These are phyloP conservation scores for Vinca minor DNA, from an alignment of 257 asterid genomes.

Conservation along the genomic window DNA sequence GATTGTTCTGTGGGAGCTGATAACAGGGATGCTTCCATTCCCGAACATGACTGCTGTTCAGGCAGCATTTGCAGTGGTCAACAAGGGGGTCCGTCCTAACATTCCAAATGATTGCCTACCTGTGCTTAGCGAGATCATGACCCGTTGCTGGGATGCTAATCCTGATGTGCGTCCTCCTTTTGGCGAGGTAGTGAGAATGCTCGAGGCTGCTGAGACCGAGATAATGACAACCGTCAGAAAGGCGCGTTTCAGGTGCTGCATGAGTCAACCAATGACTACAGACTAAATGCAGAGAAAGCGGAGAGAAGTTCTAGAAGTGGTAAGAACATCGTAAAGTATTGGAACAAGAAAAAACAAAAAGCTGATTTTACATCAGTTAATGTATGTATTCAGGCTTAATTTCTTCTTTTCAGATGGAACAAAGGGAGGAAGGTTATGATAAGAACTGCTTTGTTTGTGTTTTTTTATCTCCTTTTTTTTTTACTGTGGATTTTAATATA, in stretches of 20 bases:
- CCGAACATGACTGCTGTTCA: conserved; percentile 97
- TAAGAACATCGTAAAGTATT: conserved; percentile 24
- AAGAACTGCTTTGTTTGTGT: conserved; percentile 47
- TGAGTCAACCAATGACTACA: conserved; percentile 71
- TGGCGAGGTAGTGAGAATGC: conserved; percentile 78
- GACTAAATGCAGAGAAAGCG: conserved; percentile 39
- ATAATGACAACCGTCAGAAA: conserved; percentile 77
- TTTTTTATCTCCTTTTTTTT: conserved; percentile 22
- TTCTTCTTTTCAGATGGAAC: conserved; percentile 47
- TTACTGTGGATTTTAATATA: conserved; percentile 32
- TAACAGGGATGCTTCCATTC: conserved; percentile 97
- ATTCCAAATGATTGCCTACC: conserved; percentile 75
- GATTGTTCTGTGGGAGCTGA: conserved; percentile 92
- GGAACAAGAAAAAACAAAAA: conserved; percentile 21
- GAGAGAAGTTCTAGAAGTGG: conserved; percentile 21
- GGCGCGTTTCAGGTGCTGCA: conserved; percentile 99
- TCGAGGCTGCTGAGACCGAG: conserved; percentile 84
- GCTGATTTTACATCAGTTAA: conserved; percentile 32
- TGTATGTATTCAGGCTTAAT: conserved; percentile 53
- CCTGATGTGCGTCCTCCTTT: conserved; percentile 87
- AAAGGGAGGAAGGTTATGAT: conserved; percentile 27
- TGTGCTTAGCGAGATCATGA: conserved; percentile 75
- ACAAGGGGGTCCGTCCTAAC: conserved; percentile 85
- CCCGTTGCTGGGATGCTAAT: conserved; percentile 84
- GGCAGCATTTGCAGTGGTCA: conserved; percentile 96